A percentile compares a stretch with the other conserved stretches of the same genome.
These are phyloP conservation scores for Phytophthora colocasiae DNA, from an alignment of 352 stramenopile species.

Conservation along the genomic window DNA sequence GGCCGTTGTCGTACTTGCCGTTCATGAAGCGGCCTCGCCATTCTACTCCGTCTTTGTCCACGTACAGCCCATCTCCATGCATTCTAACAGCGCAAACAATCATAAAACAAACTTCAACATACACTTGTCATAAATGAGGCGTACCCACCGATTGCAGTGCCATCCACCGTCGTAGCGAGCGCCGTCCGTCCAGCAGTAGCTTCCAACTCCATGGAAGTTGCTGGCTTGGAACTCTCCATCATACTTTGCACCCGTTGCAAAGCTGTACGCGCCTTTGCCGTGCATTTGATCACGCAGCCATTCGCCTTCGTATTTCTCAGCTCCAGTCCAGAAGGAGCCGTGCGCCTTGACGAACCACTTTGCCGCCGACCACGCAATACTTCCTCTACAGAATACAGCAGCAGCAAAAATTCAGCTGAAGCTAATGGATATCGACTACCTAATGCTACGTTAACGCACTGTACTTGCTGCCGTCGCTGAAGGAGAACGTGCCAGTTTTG, in stretches of 20 bases:
- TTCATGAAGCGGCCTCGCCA: constrained; percentile 81
- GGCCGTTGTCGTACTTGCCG: constrained; percentile 87
- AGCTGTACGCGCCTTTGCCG: constrained; percentile 63
- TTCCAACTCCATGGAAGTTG: constrained; percentile 65
- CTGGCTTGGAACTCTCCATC: constrained; percentile 78
- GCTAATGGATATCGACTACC: constrained; percentile 8
- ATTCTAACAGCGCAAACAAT: constrained; percentile 56
- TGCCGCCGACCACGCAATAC: constrained; percentile 44
- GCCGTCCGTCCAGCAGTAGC: constrained; percentile 75
- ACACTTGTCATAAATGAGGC: constrained; percentile 14
- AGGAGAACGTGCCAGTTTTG: constrained; percentile 67
- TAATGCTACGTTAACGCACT: constrained; percentile 32
- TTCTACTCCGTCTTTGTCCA: constrained; percentile 76
- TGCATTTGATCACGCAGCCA: constrained; percentile 81
- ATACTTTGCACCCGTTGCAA: constrained; percentile 76
- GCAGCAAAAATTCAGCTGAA: background rate
- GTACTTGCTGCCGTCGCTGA: constrained; percentile 72
- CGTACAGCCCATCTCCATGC: constrained; percentile 75
- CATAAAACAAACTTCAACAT: constrained; percentile 24
- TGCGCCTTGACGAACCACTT: constrained; percentile 60
- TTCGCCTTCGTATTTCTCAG: constrained; percentile 68
- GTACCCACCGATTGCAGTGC: constrained; percentile 50
- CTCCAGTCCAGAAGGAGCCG: constrained; percentile 56
- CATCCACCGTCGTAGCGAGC: constrained; percentile 69
- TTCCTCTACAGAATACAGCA: constrained; percentile 44